Evolutionary conservation across 139 green algal genomes (phyloP).

Genomic region (Chlamydomonas schloesseri): DNA sequence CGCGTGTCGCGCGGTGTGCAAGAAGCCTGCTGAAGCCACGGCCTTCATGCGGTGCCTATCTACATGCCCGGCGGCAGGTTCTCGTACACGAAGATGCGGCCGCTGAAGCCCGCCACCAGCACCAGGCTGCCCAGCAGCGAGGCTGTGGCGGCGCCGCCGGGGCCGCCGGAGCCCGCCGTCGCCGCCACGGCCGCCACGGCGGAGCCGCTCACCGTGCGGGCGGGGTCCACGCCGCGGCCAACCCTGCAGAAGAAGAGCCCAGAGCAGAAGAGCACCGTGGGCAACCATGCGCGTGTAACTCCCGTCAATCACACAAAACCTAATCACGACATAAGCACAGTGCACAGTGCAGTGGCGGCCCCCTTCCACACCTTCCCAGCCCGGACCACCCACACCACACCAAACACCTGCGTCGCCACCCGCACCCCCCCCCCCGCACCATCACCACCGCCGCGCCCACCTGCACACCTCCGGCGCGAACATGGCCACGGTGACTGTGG

Average conservation of each 20-base stretch:
- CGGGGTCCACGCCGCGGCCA: neutral
- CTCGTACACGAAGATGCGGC: slow-evolving; percentile 46
- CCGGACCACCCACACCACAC: no score
- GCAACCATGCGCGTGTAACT: no score
- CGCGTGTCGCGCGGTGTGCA: no score
- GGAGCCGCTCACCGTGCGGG: neutral
- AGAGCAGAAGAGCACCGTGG: no score
- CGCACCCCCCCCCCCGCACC: no score
- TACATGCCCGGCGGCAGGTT: slow-evolving; percentile 13
- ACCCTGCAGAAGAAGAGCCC: neutral
- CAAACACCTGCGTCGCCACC: neutral
- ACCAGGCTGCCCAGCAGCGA: slow-evolving; percentile 40
- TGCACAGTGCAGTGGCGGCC: no score
- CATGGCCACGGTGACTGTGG: slow-evolving; percentile 28
- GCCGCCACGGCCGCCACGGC: neutral
- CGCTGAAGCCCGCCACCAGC: slow-evolving; percentile 52
- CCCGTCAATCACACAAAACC: no score
- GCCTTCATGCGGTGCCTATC: no score
- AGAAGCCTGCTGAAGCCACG: no score
- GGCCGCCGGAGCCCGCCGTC: neutral
- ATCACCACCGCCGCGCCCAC: neutral
- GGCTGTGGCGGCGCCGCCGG: neutral
- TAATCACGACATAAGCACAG: no score
- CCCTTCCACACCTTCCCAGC: no score
- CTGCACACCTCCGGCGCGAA: slow-evolving; percentile 40